Evolutionary conservation across 257 asterid species (phyloP), one percentile per base, ranked within the genome.

Genomic region (Nicotiana benthamiana): DNA sequence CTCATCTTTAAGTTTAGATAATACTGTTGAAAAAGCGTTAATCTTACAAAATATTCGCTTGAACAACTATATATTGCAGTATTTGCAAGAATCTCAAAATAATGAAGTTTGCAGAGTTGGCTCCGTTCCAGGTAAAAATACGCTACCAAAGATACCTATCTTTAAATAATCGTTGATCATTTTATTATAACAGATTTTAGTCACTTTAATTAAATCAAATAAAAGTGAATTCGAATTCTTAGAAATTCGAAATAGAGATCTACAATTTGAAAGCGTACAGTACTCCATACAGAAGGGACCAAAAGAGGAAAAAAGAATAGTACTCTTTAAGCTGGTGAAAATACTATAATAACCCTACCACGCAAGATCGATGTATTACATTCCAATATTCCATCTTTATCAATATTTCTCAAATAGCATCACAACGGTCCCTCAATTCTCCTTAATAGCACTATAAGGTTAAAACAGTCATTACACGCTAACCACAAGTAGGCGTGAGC

Each of bases 381-480:
- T 85, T 48, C 79, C 81, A 82, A 83, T 82, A 68, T 85, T 48
- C 79, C 81, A 82, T 82, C 79, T 83, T 54, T 82, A 64, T 81
- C 56, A 34, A 66, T 76, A 81, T 79, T 80, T 85, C 88, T 82
- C 77, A 76, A 83, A 76, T 86, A 89, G 86, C 86, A 83, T 86
- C 89, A 81, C 91, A 86, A 75, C 86, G 90, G 83, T 87, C 81
- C 77, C 56, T 68, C 32, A 15, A 32, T 24, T 86, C 86, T 91
- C 84, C 88, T 92, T 86, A 87, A 86, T 81, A 82, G 75, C 86
- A 26, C 77, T 22, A 84, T 24, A 72, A 85, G 94, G 94, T 20
- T 79, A 91, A 79, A 24, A 5, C 13, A 6, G 95, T 90, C 95
- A 88, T 87, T 89, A 75, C 65, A 36, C n/a, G 0, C 6, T 11